These are phyloP conservation scores for Collybia nuda DNA, from an alignment of 768 basidiomycete species.

Conservation along the genomic window DNA sequence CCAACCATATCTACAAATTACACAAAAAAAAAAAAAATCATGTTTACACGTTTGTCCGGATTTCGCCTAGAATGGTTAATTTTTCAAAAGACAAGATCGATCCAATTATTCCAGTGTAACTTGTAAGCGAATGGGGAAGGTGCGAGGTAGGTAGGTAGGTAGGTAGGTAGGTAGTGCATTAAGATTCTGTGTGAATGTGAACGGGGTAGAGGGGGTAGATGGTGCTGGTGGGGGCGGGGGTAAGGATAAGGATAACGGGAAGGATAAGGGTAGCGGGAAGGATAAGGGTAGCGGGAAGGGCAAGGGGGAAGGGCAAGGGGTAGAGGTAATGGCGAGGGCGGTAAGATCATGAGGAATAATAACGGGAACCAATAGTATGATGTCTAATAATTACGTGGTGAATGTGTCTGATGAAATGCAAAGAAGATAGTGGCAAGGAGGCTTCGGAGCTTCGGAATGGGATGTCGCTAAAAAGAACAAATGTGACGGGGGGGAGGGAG, in stretches of 20 bases:
- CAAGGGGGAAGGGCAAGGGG: not conserved
- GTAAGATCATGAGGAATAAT: slow-evolving; percentile 1
- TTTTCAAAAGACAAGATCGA: too few species aligned
- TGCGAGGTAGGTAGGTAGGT: too few species aligned
- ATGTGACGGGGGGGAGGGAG: not conserved
- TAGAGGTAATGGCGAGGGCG: not conserved
- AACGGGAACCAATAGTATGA: slow-evolving; percentile 16
- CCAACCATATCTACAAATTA: too few species aligned
- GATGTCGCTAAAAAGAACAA: slow-evolving; percentile 1
- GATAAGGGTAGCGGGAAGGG: not conserved
- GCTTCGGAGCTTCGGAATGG: too few species aligned
- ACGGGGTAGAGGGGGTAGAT: not conserved
- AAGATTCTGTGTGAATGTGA: slow-evolving; percentile 8
- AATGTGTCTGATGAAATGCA: slow-evolving; percentile 20
- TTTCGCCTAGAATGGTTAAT: too few species aligned
- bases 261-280: too few species aligned
- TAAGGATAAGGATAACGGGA: not conserved
- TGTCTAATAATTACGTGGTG: slow-evolving; percentile 21
- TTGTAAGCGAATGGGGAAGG: too few species aligned
- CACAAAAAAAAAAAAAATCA: too few species aligned
- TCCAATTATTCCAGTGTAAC: too few species aligned
- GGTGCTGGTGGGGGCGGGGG: not conserved
- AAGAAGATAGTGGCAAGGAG: not conserved
- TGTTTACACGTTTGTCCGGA: too few species aligned
- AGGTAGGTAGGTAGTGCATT: not conserved